phyloP scores from a whole-genome alignment of 2,329 filamentous ascomycete species.

The Rhynchosporium graminicola region DNA sequence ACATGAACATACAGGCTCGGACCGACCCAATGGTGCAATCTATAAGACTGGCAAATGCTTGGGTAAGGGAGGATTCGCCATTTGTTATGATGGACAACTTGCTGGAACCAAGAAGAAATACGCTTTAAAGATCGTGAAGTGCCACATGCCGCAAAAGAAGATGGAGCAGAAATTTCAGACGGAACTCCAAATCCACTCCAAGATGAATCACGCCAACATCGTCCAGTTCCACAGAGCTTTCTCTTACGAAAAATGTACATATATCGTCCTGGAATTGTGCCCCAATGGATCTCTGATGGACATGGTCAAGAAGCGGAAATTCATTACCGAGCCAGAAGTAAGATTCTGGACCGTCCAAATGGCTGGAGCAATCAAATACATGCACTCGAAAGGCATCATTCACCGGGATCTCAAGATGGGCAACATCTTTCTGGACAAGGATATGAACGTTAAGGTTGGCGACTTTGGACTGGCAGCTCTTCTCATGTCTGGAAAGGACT shows the following conservation, averaged over 20 bases:
- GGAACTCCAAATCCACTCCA: conserved; percentile 97
- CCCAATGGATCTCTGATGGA: conserved; percentile 96
- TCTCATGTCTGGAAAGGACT: conserved; percentile 87
- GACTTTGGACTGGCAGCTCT: conserved; percentile 95
- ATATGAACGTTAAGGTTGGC: conserved; percentile 98
- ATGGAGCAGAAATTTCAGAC: conserved; percentile 83
- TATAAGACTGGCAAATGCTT: conserved; percentile 75
- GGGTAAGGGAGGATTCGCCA: conserved; percentile 80
- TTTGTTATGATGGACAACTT: conserved; percentile 74
- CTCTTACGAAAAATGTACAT: conserved; percentile 84
- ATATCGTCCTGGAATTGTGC: conserved; percentile 91
- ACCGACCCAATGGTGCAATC: conserved; percentile 68
- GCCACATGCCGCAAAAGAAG: conserved; percentile 73
- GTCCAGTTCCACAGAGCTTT: conserved; percentile 96
- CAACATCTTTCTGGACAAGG: conserved; percentile 89
- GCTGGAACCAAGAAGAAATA: conserved; percentile 66
- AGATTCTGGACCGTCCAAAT: conserved; percentile 93
- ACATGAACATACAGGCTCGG: conserved; percentile 42
- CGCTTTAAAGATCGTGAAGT: conserved; percentile 82
- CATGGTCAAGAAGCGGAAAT: conserved; percentile 91
- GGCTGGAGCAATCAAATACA: conserved; percentile 95
- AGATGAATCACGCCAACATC: conserved; percentile 94
- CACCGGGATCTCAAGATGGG: conserved; percentile 98
- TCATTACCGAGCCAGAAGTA: conserved; percentile 89
- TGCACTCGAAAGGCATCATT: conserved; percentile 93